phyloP scores from a whole-genome alignment of 805 yeast species.

The Hanseniaspora taiwanica region DNA sequence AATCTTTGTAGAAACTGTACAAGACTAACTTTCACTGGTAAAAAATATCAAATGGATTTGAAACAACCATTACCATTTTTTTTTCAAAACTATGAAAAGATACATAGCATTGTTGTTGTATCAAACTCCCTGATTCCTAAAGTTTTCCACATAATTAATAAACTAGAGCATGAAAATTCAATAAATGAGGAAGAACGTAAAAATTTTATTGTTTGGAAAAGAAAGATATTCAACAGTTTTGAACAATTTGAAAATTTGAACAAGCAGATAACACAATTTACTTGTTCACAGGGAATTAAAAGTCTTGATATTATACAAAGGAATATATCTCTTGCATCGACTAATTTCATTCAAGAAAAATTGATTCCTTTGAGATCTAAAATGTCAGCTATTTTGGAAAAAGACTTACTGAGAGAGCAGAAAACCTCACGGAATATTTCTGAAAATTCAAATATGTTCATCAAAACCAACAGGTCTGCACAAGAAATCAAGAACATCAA shows the following conservation, averaged over 20 bases:
- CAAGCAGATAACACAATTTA: not conserved
- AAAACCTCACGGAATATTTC: not conserved
- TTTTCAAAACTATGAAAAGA: conserved; percentile 28
- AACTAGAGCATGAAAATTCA: conserved; percentile 21
- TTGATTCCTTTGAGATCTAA: conserved; percentile 50
- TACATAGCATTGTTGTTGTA: conserved; percentile 26
- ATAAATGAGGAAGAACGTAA: conserved; percentile 11
- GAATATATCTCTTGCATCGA: conserved; percentile 38
- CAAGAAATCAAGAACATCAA: conserved; percentile 38
- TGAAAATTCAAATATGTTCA: no score
- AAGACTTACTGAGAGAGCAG: not conserved
- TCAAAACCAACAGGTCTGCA: not conserved
- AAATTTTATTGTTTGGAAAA: conserved; percentile 30
- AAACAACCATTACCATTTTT: conserved; percentile 24
- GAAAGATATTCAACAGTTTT: conserved; percentile 35
- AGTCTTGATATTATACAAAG: not conserved
- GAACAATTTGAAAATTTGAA: conserved; percentile 37
- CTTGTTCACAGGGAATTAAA: no score
- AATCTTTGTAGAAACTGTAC: conserved; percentile 66
- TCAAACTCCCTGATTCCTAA: conserved; percentile 30
- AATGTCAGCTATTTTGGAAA: not conserved
- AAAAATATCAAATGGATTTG: conserved; percentile 34
- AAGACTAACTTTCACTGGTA: conserved; percentile 40
- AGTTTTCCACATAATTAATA: conserved; percentile 28
- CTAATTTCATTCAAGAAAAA: conserved; percentile 51